Conservation (phyloP, 345 rosid genomes). For the Nephelium lappaceum region DNA sequence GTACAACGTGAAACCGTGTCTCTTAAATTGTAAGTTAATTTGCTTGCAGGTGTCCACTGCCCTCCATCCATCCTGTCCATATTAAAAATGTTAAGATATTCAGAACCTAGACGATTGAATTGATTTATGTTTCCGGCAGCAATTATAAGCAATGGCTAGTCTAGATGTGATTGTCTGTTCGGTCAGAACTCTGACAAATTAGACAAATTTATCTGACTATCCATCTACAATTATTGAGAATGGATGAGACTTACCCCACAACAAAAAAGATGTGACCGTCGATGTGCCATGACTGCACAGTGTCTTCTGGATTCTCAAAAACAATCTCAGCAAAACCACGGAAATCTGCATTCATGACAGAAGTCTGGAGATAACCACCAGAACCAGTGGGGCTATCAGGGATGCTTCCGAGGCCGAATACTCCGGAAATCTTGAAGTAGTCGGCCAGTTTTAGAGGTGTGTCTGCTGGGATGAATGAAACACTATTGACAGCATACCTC, state of each 20-base stretch:
- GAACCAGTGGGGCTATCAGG: constrained; percentile 64
- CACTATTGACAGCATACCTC: constrained; percentile 79
- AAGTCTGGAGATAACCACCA: constrained; percentile 71
- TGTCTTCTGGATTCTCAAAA: constrained; percentile 76
- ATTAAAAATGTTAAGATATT: background rate
- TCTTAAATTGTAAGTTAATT: constrained; percentile 54
- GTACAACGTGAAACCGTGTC: constrained; percentile 70
- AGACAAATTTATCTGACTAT: background rate
- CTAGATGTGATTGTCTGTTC: background rate
- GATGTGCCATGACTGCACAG: constrained; percentile 85
- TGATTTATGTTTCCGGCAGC: background rate
- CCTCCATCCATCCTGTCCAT: constrained; percentile 72
- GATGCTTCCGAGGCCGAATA: constrained; percentile 70
- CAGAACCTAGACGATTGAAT: background rate
- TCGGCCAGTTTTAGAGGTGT: constrained; percentile 90
- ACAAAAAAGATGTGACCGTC: constrained; percentile 86
- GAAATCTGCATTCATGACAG: constrained; percentile 77
- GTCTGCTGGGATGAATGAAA: constrained; percentile 77
- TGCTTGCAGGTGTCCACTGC: constrained; percentile 66
- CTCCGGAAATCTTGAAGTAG: constrained; percentile 75
- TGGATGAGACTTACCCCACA: constrained; percentile 63
- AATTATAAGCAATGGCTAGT: background rate
- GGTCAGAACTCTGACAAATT: background rate
- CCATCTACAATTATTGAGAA: background rate
- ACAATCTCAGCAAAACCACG: constrained; percentile 69